Base-by-base conservation (phyloP, 768 basidiomycete genomes). In the Tylopilus felleus region DNA sequence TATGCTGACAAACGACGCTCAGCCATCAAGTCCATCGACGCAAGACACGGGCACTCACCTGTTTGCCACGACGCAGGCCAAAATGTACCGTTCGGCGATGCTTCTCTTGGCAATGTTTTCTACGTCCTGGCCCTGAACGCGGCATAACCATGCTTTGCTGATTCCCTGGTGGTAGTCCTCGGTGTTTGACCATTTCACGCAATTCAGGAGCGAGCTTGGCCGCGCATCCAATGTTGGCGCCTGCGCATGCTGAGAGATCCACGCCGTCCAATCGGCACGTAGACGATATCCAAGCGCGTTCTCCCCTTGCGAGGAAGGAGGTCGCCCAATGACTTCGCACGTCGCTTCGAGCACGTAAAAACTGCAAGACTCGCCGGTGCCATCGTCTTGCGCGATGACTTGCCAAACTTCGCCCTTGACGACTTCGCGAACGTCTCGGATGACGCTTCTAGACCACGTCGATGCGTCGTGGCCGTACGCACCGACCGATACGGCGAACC, bases 61-160 rank as follows among this genome's bases (percentile, higher is more conserved):
- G 52, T 90, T 91, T 8, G 76, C 78, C n/a, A 86, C 80, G 39
- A 90, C 81, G 58, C 83, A 83, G 1, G 89, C 86, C 9, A 90
- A 51, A 12, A 87, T 68, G 62, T 92, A 90, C 38, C 80, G 76
- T 61, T 78, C 74, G 0, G 88, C 87, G 6, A 88, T 77, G 8
- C 55, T 39, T 23, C 69, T 63, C 68, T 84, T 82, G 29, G 67
- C 69, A 0, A 39, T 27, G 1, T 77, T 82, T 0, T 73, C 50
- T 28, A 65, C 65, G 10, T 79, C 80, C 60, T 83, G 79, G 2
- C 48, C 57, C 17, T 66, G 63, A 8, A 78, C 70, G 35, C 77
- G 76, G 44, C 61, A 68, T 35, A 85, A 62, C 88, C 88, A 92
- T 13, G 78, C 62, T 56, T 77, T 82, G 62, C 88, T 88, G 36